Base-by-base conservation (phyloP, 129 eudicot species). In the Solidago caesia region DNA sequence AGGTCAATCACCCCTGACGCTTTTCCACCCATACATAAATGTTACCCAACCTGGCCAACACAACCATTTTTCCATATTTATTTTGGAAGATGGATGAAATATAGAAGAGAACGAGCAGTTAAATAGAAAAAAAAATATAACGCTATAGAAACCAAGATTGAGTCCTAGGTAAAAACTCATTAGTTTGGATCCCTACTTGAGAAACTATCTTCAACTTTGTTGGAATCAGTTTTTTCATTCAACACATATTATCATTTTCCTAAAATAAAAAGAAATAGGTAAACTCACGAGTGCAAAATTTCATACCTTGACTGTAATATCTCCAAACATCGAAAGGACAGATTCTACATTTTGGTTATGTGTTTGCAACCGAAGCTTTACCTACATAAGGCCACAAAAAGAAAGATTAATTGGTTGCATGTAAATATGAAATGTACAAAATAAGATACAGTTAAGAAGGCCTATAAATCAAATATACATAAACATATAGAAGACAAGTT, bases 301-400 rank as follows among this genome's bases (percentile, higher is more conserved):
- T 21, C 84, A 67, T 87, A 88, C 99, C 92, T 87, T 88, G 79
- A 95, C 81, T 41, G 63, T 85, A 73, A 88, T 79, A 78, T 88
- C 90, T 76, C 85, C 73, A 64, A 80, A 95, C 86, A 95, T 47
- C 9, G 94, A 82, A 64, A 94, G 96, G 80, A 94, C 97, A 2
- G 97, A 82, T 77, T 88, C 97, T 81, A 94, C 97, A 79, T 94
- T 94, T 75, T 89, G 84, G 77, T 94, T 81, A 72, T 94, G 96
- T 71, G 99, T 94, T 45, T 79, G 84, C 85, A 94, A 81, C 42
- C 97, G 93, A 81, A 94, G 87, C 80, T 94, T 94, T 58, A 91
- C 99, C 99, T 94, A 76, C 47, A 45, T 63, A 42, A 27, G 15
- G 60, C 67, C 64, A 82, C 10, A 49, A 25, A 21, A 51, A 26